Evolutionary conservation across 78 protist species (phyloP), one percentile per base, ranked within the genome.

Genomic region (Goniomonas avonlea): DNA sequence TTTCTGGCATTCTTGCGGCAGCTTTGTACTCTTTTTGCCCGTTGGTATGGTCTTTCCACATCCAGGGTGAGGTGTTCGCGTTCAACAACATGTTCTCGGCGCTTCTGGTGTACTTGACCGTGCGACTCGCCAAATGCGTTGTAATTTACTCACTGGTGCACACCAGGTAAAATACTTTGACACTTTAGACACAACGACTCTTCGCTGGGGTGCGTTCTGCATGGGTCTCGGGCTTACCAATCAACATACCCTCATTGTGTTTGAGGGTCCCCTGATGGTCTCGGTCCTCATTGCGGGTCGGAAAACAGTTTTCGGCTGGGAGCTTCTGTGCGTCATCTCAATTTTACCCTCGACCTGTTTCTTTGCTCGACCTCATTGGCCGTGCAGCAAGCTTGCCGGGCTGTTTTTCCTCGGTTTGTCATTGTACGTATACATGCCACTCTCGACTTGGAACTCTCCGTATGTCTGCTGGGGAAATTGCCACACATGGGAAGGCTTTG

Each of bases 161-260:
- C n/a, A n/a, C n/a, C n/a, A n/a, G n/a, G n/a, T n/a, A n/a, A n/a
- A n/a, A n/a, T 68, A 65, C 34, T 27, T 56, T 20, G 37, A 27
- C 32, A 56, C 65, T 34, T 20, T 20, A 23, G 65, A 56, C 37
- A 20, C 29, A 29, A 27, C 9, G 13, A 34, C 29, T 18, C 87
- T 78, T 0, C 47, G 69, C 41, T 23, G 59, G 34, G 53, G 80
- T 31, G 87, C 89, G 38, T 75, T 88, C 45, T 31, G 37, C 18
- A 75, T 82, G 45, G 92, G 83, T 0, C 40, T 88, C 8, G 82
- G 88, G 29, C 43, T 88, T 34, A 88, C 87, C 34, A 88, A 85
- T 40, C 92, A 88, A 69, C 92, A 88, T 79, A 88, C 92, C 15
- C 35, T 63, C 34, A 13, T n/a, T n/a, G n/a, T n/a, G n/a, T n/a